phyloP scores from a whole-genome alignment of 441 rosid genomes.

The Gossypium trilobum region DNA sequence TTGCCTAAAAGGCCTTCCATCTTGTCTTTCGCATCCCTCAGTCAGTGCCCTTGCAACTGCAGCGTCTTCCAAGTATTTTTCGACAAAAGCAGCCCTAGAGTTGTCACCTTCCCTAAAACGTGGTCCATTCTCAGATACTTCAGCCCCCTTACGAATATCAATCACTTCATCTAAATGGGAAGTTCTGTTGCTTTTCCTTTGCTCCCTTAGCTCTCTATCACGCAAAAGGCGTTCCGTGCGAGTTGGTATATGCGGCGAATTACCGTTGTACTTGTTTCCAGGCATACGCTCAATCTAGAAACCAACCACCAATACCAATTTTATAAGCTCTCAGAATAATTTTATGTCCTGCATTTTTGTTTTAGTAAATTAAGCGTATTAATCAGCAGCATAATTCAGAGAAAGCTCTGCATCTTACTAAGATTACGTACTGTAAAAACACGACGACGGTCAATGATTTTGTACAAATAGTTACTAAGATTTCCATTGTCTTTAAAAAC shows the following conservation, averaged over 20 bases:
- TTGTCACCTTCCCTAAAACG: slow-evolving; percentile 47
- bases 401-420: slow-evolving; percentile 23
- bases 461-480: slow-evolving; percentile 24
- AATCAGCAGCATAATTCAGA: slow-evolving; percentile 19
- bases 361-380: slow-evolving; percentile 21
- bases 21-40: slow-evolving; percentile 54
- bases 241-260: slow-evolving; percentile 44
- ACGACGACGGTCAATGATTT: slow-evolving; percentile 14
- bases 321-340: slow-evolving; percentile 22
- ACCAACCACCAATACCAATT: slow-evolving; percentile 28
- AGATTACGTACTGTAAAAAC: slow-evolving; percentile 5
- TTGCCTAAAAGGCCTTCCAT: slow-evolving; percentile 66
- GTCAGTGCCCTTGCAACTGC: slow-evolving; percentile 37
- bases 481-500: not conserved
- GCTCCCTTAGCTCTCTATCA: slow-evolving; percentile 61
- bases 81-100: slow-evolving; percentile 39
- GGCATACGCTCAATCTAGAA: slow-evolving; percentile 73
- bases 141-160: slow-evolving; percentile 33
- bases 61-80: slow-evolving; percentile 62
- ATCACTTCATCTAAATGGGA: slow-evolving; percentile 40
- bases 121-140: slow-evolving; percentile 41
- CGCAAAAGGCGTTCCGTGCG: slow-evolving; percentile 71
- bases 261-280: slow-evolving; percentile 74
- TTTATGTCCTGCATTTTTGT: slow-evolving; percentile 42
- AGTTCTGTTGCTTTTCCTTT: slow-evolving; percentile 47